Conservation (phyloP, 331 rosid genomes). For the Spiraea crenata region DNA sequence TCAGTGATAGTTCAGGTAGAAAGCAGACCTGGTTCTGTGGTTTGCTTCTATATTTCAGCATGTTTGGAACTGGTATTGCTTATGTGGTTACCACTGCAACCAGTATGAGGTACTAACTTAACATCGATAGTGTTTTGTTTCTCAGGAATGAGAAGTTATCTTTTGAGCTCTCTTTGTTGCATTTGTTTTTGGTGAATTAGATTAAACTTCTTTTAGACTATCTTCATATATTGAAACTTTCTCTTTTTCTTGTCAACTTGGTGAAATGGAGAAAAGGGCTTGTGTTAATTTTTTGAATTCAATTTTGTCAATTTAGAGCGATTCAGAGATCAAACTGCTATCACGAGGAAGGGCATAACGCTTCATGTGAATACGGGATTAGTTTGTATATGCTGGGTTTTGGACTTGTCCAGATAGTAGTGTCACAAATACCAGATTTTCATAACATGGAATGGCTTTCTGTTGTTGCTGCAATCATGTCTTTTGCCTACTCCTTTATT, state of each 20-base stretch:
- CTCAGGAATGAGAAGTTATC: not conserved
- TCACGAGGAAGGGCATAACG: slow-evolving; percentile 67
- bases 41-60: slow-evolving; percentile 44
- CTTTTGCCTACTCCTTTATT: slow-evolving; percentile 64
- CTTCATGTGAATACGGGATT: slow-evolving; percentile 56
- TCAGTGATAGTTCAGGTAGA: slow-evolving; percentile 43
- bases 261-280: not conserved
- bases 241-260: not conserved
- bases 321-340: slow-evolving; percentile 73
- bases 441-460: slow-evolving; percentile 88
- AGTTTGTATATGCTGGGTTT: slow-evolving; percentile 52
- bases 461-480: slow-evolving; percentile 74
- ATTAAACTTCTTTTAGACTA: not conserved
- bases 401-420: slow-evolving; percentile 61
- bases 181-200: not conserved
- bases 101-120: slow-evolving; percentile 47
- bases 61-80: slow-evolving; percentile 58
- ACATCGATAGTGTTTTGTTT: not conserved
- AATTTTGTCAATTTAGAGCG: slow-evolving; percentile 46
- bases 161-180: not conserved
- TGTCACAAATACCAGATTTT: slow-evolving; percentile 84
- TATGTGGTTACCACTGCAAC: slow-evolving; percentile 69
- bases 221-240: not conserved
- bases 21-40: slow-evolving; percentile 53
- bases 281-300: not conserved